These are phyloP conservation scores for Salix brachista DNA, from an alignment of 345 rosid genomes.

Conservation along the genomic window DNA sequence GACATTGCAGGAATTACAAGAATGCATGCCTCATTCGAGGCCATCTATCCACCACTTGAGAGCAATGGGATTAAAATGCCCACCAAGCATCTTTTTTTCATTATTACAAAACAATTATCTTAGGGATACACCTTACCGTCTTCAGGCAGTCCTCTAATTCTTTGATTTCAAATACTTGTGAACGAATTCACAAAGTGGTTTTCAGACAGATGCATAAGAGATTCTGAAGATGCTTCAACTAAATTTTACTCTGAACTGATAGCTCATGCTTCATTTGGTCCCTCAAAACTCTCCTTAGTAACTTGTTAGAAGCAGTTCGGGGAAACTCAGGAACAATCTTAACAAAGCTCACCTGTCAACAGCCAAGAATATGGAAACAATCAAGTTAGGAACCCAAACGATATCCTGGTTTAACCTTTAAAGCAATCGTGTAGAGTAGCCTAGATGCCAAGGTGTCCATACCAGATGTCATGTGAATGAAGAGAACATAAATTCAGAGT, in stretches of 20 bases:
- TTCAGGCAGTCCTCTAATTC: too few species aligned
- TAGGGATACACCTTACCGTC: too few species aligned
- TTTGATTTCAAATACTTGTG: too few species aligned
- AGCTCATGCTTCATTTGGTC: constrained; percentile 53
- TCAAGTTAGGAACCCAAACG: not conserved
- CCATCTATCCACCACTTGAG: not conserved
- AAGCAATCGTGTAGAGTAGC: not conserved
- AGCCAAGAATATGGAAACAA: not conserved
- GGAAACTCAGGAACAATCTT: constrained; percentile 67
- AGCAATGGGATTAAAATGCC: not conserved
- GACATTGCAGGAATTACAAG: not conserved
- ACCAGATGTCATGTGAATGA: not conserved
- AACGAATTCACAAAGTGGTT: not conserved
- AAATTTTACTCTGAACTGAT: constrained; percentile 26
- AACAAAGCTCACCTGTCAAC: constrained; percentile 60
- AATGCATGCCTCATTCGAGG: not conserved
- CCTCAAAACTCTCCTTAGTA: constrained; percentile 70
- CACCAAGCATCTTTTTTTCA: not conserved
- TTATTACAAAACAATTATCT: not conserved
- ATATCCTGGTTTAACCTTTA: not conserved
- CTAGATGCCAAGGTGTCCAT: not conserved
- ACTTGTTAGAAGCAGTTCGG: constrained; percentile 79
- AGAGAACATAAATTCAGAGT: not conserved
- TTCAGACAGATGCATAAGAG: not conserved
- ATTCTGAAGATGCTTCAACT: constrained; percentile 6